Percentiles rank a stretch among this genome's conserved stretches.
Conservation (phyloP, 331 rosid species). For the Arachis monticola region DNA sequence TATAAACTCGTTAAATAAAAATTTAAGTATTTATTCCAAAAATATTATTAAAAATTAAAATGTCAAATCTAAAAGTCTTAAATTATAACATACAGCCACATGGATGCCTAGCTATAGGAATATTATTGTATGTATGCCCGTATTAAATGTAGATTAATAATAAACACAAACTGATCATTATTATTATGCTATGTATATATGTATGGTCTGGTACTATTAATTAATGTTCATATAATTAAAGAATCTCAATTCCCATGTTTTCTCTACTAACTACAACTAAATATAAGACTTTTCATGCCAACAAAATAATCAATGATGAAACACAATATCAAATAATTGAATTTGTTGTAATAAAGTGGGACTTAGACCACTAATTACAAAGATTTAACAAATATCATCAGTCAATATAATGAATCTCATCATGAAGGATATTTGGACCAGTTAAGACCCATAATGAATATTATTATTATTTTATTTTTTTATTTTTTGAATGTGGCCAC, state of each 20-base stretch:
- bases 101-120: constrained; percentile 15
- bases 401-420: constrained; percentile 30
- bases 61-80: too few species aligned
- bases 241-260: neutral
- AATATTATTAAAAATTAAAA: too few species aligned
- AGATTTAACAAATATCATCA: constrained; percentile 7
- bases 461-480: too few species aligned
- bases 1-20: too few species aligned
- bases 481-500: neutral
- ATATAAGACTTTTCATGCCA: constrained; percentile 12
- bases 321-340: constrained; percentile 33
- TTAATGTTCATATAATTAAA: neutral
- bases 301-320: constrained; percentile 37
- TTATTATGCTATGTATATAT: neutral
- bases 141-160: constrained; percentile 6
- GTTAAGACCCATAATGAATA: constrained; percentile 29
- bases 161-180: constrained; percentile 15
- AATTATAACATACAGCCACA: neutral
- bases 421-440: constrained; percentile 40
- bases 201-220: constrained; percentile 16
- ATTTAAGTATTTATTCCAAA: too few species aligned
- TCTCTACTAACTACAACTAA: neutral
- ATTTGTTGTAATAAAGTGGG: constrained; percentile 27
- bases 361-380: constrained; percentile 16
- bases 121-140: constrained; percentile 24